Conservation (phyloP, 352 stramenopile species). For the Globisporangium abappressorium region DNA sequence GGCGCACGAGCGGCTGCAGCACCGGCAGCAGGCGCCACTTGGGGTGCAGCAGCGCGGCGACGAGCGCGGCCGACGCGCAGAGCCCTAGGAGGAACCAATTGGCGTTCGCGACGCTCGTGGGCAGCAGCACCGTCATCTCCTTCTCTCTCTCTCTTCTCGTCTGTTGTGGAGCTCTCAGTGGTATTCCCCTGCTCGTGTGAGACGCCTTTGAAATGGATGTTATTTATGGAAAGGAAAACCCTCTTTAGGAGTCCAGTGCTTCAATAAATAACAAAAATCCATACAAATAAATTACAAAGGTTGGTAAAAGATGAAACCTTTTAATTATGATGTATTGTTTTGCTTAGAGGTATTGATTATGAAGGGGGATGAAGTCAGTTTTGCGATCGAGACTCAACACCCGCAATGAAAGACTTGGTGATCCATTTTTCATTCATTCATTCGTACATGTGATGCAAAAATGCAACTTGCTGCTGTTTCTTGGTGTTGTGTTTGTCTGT, state of each 20-base stretch:
- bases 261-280: neutral
- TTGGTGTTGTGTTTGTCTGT: neutral
- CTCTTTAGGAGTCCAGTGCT: neutral
- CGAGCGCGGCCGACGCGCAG: conserved; percentile 18
- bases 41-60: conserved; percentile 43
- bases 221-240: neutral
- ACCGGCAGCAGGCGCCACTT: conserved; percentile 30
- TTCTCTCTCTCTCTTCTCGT: neutral
- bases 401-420: neutral
- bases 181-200: no score
- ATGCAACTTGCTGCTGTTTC: neutral
- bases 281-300: neutral
- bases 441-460: neutral
- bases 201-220: neutral
- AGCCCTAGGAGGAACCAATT: conserved; percentile 68
- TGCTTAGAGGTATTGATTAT: neutral
- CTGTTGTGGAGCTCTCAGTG: neutral
- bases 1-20: conserved; percentile 23
- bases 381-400: neutral
- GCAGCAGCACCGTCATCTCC: conserved; percentile 71
- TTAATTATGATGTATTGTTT: neutral
- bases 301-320: neutral
- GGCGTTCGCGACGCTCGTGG: conserved; percentile 54
- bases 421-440: neutral
- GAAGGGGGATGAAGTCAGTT: neutral